Evolutionary conservation across 2,329 filamentous ascomycete species (phyloP), one percentile per base, ranked within the genome.

Genomic region (Diaporthe ampelina): DNA sequence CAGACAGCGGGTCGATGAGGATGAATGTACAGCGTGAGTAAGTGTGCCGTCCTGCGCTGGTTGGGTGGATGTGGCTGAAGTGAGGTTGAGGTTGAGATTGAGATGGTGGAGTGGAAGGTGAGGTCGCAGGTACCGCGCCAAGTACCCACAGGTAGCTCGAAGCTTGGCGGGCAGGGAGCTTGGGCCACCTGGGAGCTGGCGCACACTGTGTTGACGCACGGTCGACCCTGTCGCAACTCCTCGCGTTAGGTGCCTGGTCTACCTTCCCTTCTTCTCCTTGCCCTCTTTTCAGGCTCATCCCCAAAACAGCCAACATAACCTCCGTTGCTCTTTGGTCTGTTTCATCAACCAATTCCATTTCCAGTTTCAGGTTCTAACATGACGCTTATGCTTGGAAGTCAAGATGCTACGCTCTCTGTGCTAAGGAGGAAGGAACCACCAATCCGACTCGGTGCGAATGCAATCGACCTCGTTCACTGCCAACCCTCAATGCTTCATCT

Each of bases 121-220:
- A 40, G 37, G 10, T 40, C 37, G 37, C 37, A 26, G n/a, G 17
- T 48, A 21, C 45, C 19, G 45, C 1, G 9, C 45, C 8, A 40
- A 9, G 58, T 61, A 32, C 17, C 24, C 24, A 63, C 24, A 63
- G 43, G 24, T 19, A 58, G 56, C 56, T 58, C 24, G 61, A 52
- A 52, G 43, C 61, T 68, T 61, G 59, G 48, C 24, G 70, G 32
- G 37, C 35, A 56, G 59, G 45, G 24, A 68, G 70, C 50, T 73
- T 48, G 63, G 63, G 63, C 63, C 63, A 13, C 11, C 11, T 40
- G 29, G 29, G 21, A 13, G 7, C n/a, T 45, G 45, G 63, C 15
- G 45, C 63, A 67, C 63, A 67, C 63, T 67, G 63, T 67, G 13
- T 6, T 24, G 21, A 17, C 21, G 19, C 63, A 67, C 63, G 29